Percentiles rank a stretch among this genome's conserved stretches.
These are phyloP conservation scores for Aspergillus flavus DNA, from an alignment of 2,329 filamentous ascomycete species.

Conservation along the genomic window DNA sequence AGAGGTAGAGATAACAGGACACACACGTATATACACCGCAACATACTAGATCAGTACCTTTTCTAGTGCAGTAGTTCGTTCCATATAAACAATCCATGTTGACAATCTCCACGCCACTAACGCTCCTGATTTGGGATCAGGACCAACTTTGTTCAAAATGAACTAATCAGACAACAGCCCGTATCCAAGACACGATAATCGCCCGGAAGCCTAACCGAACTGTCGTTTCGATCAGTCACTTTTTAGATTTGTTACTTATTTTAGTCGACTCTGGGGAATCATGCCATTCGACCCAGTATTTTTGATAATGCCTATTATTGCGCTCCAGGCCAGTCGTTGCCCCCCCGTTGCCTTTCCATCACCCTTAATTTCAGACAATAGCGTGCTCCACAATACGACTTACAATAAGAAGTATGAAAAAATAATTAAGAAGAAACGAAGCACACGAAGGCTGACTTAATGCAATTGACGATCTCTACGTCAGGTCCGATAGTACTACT, in stretches of 20 bases:
- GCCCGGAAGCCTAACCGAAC: neutral
- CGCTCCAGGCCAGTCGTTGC: neutral
- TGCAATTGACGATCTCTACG: neutral
- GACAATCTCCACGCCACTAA: neutral
- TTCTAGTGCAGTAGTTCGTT: conserved; percentile 1
- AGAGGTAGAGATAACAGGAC: neutral
- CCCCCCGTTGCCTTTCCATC: neutral
- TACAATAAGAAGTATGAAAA: neutral
- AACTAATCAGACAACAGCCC: neutral
- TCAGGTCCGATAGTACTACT: neutral
- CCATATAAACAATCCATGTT: neutral
- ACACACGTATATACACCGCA: no score
- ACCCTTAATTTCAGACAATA: neutral
- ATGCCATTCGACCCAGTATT: neutral
- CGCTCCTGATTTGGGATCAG: neutral
- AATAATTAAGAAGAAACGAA: neutral
- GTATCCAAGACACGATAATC: neutral
- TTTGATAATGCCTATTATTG: neutral
- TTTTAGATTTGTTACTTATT: conserved; percentile 3
- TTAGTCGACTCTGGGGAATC: neutral
- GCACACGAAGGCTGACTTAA: neutral
- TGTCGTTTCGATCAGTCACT: conserved; percentile 3
- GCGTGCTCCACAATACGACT: neutral
- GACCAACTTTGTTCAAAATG: neutral
- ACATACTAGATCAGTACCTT: neutral